These are phyloP conservation scores for Cryptosporidium sp. DNA, from an alignment of 169 alveolate genomes.

Conservation along the genomic window DNA sequence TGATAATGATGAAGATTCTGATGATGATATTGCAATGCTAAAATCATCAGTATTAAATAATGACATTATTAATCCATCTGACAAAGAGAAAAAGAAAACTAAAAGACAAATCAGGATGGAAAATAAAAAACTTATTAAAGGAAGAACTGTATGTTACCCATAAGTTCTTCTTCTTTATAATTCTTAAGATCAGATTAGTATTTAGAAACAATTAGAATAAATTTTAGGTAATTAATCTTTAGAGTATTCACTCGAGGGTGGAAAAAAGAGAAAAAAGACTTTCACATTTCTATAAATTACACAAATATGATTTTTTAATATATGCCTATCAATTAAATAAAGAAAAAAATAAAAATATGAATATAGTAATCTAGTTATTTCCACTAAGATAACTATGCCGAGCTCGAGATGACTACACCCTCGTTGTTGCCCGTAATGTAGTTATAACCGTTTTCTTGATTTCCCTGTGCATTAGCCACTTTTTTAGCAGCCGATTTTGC, in stretches of 20 bases:
- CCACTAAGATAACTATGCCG: constrained; percentile 34
- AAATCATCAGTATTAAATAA: background rate
- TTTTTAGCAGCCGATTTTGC: constrained; percentile 60
- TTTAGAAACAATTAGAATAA: background rate
- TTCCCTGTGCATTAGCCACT: constrained; percentile 20
- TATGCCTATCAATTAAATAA: constrained; percentile 12
- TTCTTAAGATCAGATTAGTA: background rate
- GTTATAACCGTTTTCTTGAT: constrained; percentile 9
- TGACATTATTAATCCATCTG: background rate
- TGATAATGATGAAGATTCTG: background rate
- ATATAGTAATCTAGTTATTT: constrained; percentile 12
- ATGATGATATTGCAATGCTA: constrained; percentile 11
- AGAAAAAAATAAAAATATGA: background rate
- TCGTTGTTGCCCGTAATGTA: constrained; percentile 21
- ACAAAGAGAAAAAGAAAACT: constrained; percentile 23
- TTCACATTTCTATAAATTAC: background rate
- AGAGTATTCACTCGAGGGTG: background rate
- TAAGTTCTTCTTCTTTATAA: background rate
- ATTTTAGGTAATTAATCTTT: background rate
- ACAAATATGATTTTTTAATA: background rate
- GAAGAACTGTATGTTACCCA: constrained; percentile 29
- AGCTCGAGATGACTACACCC: constrained; percentile 42
- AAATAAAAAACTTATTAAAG: constrained; percentile 24
- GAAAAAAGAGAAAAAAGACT: background rate
- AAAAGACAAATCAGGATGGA: constrained; percentile 73